Percentiles rank a stretch among this genome's conserved stretches.
These are phyloP conservation scores for Scheffersomyces titani DNA, from an alignment of 1,139 yeast species.

Conservation along the genomic window DNA sequence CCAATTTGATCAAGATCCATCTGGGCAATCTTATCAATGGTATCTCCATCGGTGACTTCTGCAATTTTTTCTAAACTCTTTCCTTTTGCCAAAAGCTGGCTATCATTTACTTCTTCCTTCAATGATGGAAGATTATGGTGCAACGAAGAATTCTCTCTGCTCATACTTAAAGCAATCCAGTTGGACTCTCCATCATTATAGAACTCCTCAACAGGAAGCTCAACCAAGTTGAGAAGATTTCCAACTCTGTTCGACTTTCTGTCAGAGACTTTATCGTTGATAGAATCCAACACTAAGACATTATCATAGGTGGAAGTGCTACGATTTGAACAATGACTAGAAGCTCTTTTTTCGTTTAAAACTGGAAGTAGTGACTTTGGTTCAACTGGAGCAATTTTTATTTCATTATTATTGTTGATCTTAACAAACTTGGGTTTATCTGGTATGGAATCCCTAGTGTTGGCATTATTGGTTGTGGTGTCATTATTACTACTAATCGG, in stretches of 20 bases:
- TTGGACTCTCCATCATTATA: slow-evolving; percentile 36
- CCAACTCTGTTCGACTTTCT: background rate
- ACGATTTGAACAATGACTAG: background rate
- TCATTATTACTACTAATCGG: background rate
- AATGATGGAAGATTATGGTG: slow-evolving; percentile 22
- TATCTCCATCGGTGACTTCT: background rate
- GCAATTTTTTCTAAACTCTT: background rate
- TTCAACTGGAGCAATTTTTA: background rate
- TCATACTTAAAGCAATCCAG: slow-evolving; percentile 28
- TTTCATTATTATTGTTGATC: background rate
- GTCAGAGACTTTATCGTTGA: slow-evolving; percentile 1
- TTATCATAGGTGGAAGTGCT: slow-evolving; percentile 9
- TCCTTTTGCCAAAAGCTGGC: background rate
- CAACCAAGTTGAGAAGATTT: slow-evolving; percentile 9
- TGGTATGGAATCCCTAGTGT: background rate
- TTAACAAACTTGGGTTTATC: background rate
- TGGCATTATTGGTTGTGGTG: background rate
- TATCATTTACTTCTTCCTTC: slow-evolving; percentile 15
- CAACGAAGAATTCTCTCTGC: slow-evolving; percentile 26
- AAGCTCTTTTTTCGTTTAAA: background rate
- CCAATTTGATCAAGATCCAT: background rate
- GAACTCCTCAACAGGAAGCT: slow-evolving; percentile 21
- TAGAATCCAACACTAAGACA: slow-evolving; percentile 12
- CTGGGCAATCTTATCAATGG: background rate
- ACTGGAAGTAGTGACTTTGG: background rate